phyloP scores from a whole-genome alignment of 1,139 yeast genomes.

The Sugiyamaella japonica region DNA sequence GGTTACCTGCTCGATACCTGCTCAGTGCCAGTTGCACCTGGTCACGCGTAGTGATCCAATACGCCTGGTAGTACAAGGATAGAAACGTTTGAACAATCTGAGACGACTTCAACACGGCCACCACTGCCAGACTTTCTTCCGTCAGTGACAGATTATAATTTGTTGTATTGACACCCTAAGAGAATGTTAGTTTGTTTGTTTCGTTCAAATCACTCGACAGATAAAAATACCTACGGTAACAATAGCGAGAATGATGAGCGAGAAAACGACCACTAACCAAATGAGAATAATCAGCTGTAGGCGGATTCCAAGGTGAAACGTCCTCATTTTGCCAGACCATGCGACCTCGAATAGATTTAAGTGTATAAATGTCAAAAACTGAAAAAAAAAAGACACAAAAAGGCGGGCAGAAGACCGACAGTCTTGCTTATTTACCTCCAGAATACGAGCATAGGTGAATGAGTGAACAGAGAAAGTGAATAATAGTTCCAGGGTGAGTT shows the following conservation, averaged over 20 bases:
- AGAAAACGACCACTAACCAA: conserved; percentile 69
- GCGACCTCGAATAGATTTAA: neutral
- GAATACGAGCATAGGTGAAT: neutral
- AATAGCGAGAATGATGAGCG: conserved; percentile 71
- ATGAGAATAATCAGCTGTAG: conserved; percentile 79
- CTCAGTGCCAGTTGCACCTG: conserved; percentile 60
- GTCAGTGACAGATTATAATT: conserved; percentile 60
- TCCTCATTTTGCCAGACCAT: conserved; percentile 6
- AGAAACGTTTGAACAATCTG: conserved; percentile 71
- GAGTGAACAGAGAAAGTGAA: no score
- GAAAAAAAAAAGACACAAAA: neutral
- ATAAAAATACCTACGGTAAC: conserved; percentile 49
- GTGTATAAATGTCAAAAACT: neutral
- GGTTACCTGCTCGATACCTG: conserved; percentile 71
- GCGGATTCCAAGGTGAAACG: conserved; percentile 12
- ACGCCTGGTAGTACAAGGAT: conserved; percentile 65
- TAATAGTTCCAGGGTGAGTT: no score
- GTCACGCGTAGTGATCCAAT: conserved; percentile 65
- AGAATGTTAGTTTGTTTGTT: neutral
- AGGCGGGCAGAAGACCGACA: neutral
- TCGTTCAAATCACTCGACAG: neutral
- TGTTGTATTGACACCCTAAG: conserved; percentile 68
- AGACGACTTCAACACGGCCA: conserved; percentile 76
- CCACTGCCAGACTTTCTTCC: conserved; percentile 70
- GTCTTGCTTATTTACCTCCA: neutral